Base-by-base conservation (phyloP, 1,139 yeast species). In the Suhomyces bolitotheri region DNA sequence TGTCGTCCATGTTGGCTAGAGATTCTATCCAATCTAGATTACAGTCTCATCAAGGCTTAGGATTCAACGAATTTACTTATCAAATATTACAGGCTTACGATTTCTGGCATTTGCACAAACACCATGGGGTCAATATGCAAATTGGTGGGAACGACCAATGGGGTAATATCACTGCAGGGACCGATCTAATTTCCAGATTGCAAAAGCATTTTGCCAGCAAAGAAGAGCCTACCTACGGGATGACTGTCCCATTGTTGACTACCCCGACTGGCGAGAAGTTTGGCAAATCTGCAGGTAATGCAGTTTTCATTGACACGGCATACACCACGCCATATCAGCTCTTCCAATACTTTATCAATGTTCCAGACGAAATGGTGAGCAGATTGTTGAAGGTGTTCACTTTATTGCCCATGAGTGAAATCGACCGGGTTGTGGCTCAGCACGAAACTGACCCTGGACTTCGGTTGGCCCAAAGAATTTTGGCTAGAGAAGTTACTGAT, bases 141-240 rank as follows among this genome's bases (percentile, higher is more conserved):
- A 79, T 94, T 16, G 99, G 99, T 11, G 99, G 99, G 7, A 89
- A 85, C 54, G 98, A 92, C 56, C 99, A 92, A 60, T 92, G 97
- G 92, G 99, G 99, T 1, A 92, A 92, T 52, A 94, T 94, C 44
- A 88, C 95, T 5, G 97, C 97, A 0, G 99, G 99, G 1, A 77
- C 87, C 32, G 98, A 92, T 53, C 68, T 94, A 40, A 88, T 92
- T 28, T 71, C 83, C 1, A 67, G 96, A 45, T 59, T 87, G 36
- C 68, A 62, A 31, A 60, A 60, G 27, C 44, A 45, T 15, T 22
- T 25, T 25, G 19, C 13, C 4, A 12, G 16, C 25, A 53, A 46
- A 4, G 47, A 47, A 39, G 50, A 49, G 27, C 41, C 60, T 11
- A 27, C 81, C 1, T 87, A 62, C 57, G 98, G 97, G 0, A 51